Evolutionary conservation across 305 asterid genomes (phyloP).

Genomic region (Fraxinus velutina): DNA sequence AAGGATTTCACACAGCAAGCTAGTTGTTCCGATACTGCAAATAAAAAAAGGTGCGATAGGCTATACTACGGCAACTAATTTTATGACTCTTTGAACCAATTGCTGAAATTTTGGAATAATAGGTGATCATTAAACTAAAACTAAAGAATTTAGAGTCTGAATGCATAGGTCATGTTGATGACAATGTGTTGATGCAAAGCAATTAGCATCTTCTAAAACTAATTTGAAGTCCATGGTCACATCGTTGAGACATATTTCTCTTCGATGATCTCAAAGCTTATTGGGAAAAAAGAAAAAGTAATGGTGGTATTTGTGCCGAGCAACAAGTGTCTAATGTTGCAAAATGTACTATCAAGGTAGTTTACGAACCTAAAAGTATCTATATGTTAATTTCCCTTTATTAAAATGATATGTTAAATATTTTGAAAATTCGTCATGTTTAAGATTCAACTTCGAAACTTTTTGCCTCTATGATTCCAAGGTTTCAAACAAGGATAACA

Average conservation of each 20-base stretch:
- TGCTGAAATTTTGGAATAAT: background rate
- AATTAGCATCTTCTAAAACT: background rate
- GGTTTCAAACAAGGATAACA: no score
- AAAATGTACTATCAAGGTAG: no score
- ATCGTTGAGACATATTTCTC: background rate
- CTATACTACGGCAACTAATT: background rate
- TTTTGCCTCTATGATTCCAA: no score
- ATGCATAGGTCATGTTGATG: background rate
- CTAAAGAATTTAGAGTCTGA: background rate
- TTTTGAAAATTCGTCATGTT: no score
- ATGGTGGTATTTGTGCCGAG: no score
- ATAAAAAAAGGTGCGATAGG: no score
- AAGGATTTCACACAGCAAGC: background rate
- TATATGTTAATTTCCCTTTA: no score
- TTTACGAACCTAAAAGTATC: no score
- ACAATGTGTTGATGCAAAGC: background rate
- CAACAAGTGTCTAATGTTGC: no score
- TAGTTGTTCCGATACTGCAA: background rate
- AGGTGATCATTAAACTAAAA: background rate
- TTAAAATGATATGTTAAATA: no score
- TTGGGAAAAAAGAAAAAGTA: background rate
- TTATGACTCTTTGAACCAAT: background rate
- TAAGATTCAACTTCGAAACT: no score
- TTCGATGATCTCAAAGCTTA: background rate
- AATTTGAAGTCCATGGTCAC: background rate